A percentile compares a stretch with the other conserved stretches of the same genome.
Evolutionary conservation across 176 grass and related monocot species (phyloP).

Genomic region (Typha latifolia): DNA sequence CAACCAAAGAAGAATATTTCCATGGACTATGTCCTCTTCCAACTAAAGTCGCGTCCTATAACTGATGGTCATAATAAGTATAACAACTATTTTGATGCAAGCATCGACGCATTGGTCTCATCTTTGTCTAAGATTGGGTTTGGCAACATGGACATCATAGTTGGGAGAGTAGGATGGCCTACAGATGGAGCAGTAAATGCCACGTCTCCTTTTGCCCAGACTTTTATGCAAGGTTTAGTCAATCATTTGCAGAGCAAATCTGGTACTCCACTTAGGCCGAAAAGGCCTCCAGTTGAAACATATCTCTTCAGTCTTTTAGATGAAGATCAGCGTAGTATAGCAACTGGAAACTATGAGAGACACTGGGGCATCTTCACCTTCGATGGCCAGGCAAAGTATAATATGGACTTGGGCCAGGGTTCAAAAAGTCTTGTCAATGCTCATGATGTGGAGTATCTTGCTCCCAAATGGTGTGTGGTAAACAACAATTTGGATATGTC

Average conservation of each 20-base stretch:
- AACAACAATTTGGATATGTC: constrained; percentile 69
- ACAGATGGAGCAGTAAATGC: constrained; percentile 86
- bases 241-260: constrained; percentile 67
- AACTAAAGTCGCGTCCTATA: constrained; percentile 51
- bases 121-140: constrained; percentile 73
- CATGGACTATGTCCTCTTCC: constrained; percentile 64
- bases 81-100: constrained; percentile 71
- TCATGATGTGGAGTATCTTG: constrained; percentile 57
- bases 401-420: constrained; percentile 76
- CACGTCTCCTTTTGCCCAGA: constrained; percentile 54
- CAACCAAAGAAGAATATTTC: constrained; percentile 74
- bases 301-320: constrained; percentile 78
- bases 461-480: constrained; percentile 78
- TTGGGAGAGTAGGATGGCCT: constrained; percentile 85
- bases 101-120: constrained; percentile 69
- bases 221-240: constrained; percentile 67
- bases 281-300: constrained; percentile 50
- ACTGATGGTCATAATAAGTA: constrained; percentile 71
- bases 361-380: constrained; percentile 90
- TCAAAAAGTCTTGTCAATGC: constrained; percentile 48
- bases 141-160: constrained; percentile 54
- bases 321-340: constrained; percentile 49
- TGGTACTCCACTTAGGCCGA: constrained; percentile 70
- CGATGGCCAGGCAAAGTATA: constrained; percentile 84
- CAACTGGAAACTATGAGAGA: constrained; percentile 53